Conservation (phyloP, 2,329 filamentous ascomycete species). For the Fusarium sp. region DNA sequence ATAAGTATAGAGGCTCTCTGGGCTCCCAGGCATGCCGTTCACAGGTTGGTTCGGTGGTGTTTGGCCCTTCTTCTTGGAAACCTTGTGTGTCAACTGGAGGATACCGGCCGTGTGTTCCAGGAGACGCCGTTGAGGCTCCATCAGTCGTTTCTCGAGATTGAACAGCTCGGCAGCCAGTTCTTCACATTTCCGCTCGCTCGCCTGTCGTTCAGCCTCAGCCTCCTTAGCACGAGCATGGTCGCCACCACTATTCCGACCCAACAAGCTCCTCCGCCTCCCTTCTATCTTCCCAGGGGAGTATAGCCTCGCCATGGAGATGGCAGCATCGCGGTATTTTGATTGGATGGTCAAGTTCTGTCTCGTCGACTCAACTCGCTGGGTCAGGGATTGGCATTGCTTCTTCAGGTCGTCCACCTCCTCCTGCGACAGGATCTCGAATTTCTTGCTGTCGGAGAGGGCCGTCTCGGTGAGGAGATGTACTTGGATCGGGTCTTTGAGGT, state of each 20-base stretch:
- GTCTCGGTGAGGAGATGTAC: slow-evolving; percentile 95
- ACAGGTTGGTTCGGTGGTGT: slow-evolving; percentile 56
- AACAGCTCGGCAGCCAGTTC: slow-evolving; percentile 85
- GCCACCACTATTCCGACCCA: slow-evolving; percentile 63
- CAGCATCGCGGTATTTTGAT: slow-evolving; percentile 93
- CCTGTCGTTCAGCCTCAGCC: slow-evolving; percentile 79
- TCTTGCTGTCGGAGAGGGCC: slow-evolving; percentile 86
- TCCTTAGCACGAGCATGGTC: slow-evolving; percentile 64
- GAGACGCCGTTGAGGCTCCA: slow-evolving; percentile 79
- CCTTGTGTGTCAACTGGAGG: slow-evolving; percentile 88
- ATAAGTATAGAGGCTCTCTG: slow-evolving; percentile 80
- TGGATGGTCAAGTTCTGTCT: slow-evolving; percentile 88
- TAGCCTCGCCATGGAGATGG: slow-evolving; percentile 84
- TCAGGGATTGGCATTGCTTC: slow-evolving; percentile 81
- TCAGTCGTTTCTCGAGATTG: slow-evolving; percentile 79
- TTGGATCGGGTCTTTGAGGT: slow-evolving; percentile 79
- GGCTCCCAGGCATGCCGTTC: slow-evolving; percentile 77
- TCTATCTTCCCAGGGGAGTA: slow-evolving; percentile 69
- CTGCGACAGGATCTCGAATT: slow-evolving; percentile 87
- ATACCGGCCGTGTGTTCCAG: slow-evolving; percentile 94
- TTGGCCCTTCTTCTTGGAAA: slow-evolving; percentile 67
- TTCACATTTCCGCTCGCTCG: slow-evolving; percentile 85
- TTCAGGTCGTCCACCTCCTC: slow-evolving; percentile 94
- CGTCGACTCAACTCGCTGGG: slow-evolving; percentile 82
- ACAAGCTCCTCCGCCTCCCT: slow-evolving; percentile 61